Base-by-base conservation (phyloP, 2,329 filamentous ascomycete species). In the Seiridium unicorne region DNA sequence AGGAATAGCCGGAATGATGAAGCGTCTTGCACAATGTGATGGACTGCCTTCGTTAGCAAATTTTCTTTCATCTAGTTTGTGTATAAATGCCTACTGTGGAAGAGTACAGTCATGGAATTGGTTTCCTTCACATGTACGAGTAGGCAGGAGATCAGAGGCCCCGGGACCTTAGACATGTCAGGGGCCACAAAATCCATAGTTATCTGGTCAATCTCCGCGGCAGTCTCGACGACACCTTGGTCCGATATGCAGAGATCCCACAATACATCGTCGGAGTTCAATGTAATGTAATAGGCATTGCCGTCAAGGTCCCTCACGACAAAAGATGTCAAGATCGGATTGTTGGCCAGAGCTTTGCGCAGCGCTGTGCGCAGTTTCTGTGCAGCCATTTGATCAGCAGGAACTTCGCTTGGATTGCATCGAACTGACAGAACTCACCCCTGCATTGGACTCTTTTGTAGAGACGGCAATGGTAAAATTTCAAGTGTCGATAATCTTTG, bases 21-120 rank as follows among this genome's bases (percentile, higher is more conserved):
- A 4, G 55, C 55, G 9, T 57, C 55, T 5, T 57, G 55, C 3
- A 57, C 55, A 9, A 57, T n/a, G 38, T 57, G 55, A 42, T 57
- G 55, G 11, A 51, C 55, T 57, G 4, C 5, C 2, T 7, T 3
- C 9, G 26, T 5, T 40, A 32, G 9, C 8, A 13, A 26, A 3
- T 26, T 31, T 36, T 48, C 18, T 10, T 7, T n/a, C 3, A 32
- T 34, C 8, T 4, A 51, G 6, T 3, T 7, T 36, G 11, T 1
- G 48, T 35, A 18, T 35, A 26, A 1, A 42, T 3, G 35, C 48
- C 35, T 36, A 51, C 48, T 34, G 35, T 55, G 36, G 18, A 57
- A 34, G 6, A 47, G 8, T 4, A 57, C 34, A 0, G 55, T 49
- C 11, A 40, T 13, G 2, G 55, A 49, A 18, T 51, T n/a, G 10